Base-by-base conservation (phyloP, 192 early-diverging fungal genomes). In the Podila clonocystis region DNA sequence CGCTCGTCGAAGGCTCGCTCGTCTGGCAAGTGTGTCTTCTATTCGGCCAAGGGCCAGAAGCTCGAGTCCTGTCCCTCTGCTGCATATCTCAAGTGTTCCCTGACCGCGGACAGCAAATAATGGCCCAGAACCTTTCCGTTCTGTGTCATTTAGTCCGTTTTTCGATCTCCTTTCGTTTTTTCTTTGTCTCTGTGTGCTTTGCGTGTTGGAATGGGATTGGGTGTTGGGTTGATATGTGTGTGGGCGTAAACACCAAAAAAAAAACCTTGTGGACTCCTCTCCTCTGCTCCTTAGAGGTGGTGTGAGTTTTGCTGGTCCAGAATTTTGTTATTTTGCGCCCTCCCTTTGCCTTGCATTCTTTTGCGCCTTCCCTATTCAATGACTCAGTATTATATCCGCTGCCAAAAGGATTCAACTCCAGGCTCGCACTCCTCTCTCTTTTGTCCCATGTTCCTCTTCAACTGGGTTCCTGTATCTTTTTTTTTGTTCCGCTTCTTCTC, bases 21-120 rank as follows among this genome's bases (percentile, higher is more conserved):
- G 50, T 88, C 87, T 64, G 90, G 91, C 13, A 79, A 87, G 57
- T 91, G 89, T 62, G 75, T 87, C 8, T 94, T 92, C 74, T 93
- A 88, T 69, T 91, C 91, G 20, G 75, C 84, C 36, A 48, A 71
- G 49, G 91, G 91, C n/a, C 33, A 78, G 33, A 70, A 71, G 67
- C 61, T 74, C 33, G 66, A 72, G 22, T 70, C 85, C 71, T 86
- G 70, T 73, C 72, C 76, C 13, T 74, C 82, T 30, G 84, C 65
- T 34, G 64, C 68, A 19, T 80, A 80, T 63, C 55, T 80, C 17
- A 80, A 80, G 38, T 80, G 77, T 58, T 73, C 70, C 49, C 67
- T 80, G 65, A 80, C 77, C 34, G 26, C 20, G 52, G 52, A 55
- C 52, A 79, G 71, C 50, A 22, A 79, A 63, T 79, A 79, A 59